Conservation (phyloP, 2,329 filamentous ascomycete species). For the Nigrospora sphaerica region DNA sequence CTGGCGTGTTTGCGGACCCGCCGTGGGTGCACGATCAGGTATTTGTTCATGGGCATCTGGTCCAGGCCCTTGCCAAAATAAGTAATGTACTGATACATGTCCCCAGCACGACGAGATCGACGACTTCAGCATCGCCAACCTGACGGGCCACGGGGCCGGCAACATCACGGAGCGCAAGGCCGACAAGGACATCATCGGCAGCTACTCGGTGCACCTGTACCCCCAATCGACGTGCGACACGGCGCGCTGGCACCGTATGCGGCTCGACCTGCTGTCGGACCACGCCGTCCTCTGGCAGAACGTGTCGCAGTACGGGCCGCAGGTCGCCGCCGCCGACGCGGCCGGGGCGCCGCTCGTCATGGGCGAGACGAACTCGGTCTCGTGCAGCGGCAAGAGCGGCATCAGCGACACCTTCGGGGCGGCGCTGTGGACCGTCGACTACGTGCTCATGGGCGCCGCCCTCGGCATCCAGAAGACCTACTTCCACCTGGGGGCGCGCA, state of each 20-base stretch:
- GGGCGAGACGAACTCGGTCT: conserved; percentile 40
- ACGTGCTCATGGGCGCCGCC: conserved; percentile 27
- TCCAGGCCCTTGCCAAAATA: no score
- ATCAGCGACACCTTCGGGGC: conserved; percentile 40
- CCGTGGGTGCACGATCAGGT: conserved; percentile 26
- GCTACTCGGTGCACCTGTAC: conserved; percentile 26
- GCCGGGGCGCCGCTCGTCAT: conserved; percentile 31
- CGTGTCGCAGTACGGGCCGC: conserved; percentile 22
- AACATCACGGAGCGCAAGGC: conserved; percentile 14
- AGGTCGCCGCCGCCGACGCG: conserved; percentile 24
- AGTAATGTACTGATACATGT: no score
- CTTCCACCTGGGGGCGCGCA: conserved; percentile 35
- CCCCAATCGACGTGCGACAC: conserved; percentile 28
- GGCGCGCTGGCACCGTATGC: conserved; percentile 22
- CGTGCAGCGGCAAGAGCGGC: conserved; percentile 28
- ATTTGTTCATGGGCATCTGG: no score
- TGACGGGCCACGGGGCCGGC: conserved; percentile 13
- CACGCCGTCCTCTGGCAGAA: conserved; percentile 26
- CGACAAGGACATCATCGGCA: conserved; percentile 23
- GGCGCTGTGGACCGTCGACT: conserved; percentile 41
- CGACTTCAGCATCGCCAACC: conserved; percentile 26
- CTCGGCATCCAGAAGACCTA: conserved; percentile 27
- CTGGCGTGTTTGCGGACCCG: conserved; percentile 26
- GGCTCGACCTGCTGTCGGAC: conserved; percentile 23
- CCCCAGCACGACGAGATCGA: conserved; percentile 27